These are phyloP conservation scores for Smallanthus sonchifolius DNA, from an alignment of 129 eudicot genomes.

Conservation along the genomic window DNA sequence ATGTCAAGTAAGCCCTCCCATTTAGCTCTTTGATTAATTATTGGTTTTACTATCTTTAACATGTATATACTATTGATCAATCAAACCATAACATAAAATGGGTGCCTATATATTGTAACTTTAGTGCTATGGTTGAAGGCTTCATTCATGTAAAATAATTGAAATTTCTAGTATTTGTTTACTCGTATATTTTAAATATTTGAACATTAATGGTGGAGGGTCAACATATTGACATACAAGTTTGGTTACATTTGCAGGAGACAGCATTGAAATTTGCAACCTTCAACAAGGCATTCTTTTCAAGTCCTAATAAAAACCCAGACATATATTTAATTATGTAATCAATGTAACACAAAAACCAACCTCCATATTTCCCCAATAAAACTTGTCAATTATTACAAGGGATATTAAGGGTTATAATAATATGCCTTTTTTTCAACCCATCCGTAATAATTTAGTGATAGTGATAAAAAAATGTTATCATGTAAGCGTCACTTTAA, in stretches of 20 bases:
- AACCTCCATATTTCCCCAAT: constrained; percentile 2
- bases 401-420: not conserved
- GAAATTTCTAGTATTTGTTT: too few relatives aligned
- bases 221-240: constrained; percentile 14
- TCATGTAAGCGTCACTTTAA: too few relatives aligned
- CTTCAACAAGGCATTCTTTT: constrained; percentile 17
- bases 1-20: constrained; percentile 2
- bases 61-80: not conserved
- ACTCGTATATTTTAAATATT: not conserved
- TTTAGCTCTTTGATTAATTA: not conserved
- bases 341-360: constrained; percentile 17
- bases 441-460: not conserved
- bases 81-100: not conserved
- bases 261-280: constrained; percentile 41
- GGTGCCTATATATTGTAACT: not conserved
- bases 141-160: too few relatives aligned
- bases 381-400: not conserved
- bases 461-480: too few relatives aligned
- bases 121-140: not conserved
- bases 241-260: constrained; percentile 33
- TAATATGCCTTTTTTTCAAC: not conserved
- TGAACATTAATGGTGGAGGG: constrained; percentile 11
- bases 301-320: constrained; percentile 14
- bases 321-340: constrained; percentile 17
- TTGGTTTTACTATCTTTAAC: not conserved